Base-by-base conservation (phyloP, 768 basidiomycete genomes). In the Mycena epipterygia region DNA sequence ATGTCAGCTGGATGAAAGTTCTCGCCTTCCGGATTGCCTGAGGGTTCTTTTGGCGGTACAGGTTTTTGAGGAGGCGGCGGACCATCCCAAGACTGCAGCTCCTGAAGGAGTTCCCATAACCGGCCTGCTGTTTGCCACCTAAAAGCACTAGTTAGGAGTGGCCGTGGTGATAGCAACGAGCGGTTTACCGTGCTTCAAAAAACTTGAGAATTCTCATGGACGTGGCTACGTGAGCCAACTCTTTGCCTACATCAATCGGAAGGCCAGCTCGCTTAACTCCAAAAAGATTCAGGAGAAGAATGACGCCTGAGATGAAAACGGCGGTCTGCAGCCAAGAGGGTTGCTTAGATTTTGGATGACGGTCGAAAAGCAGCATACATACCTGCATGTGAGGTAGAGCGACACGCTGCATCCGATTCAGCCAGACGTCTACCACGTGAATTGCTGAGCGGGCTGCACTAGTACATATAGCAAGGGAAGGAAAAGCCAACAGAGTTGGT, bases 401-500 rank as follows among this genome's bases (percentile, higher is more conserved):
- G 19, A 73, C 29, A 23, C 53, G 61, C 39, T 73, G 72, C 35
- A 70, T 5, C 33, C 51, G 32, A 30, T 60, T 59, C 1, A 70
- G 44, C 72, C 72, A 73, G 17, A 72, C 61, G 61, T 87, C 84
- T 51, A 84, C 74, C 35, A 89, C 82, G 59, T 85, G 85, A 21
- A 81, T 80, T 13, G 77, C 81, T 0, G 87, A 86, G 13, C 88
- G 80, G 16, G 88, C 85, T 2, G 88, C 87, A 65, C 86, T 89
- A 27, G 84, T 81, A 75, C 87, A 88, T 58, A 89, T 88, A 0
- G 86, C 84, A 27, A 88, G 81, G 0, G 87, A 87, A 2, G 87
- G 84, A 71, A 87, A 83, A 9, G 72, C 64, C 11, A 82, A 78
- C 12, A 81, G 56, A 27, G 77, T 62, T 17, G 75, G 68, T 5